Evolutionary conservation across 2,329 filamentous ascomycete genomes (phyloP).

Genomic region (Mycosphaerella sp.): DNA sequence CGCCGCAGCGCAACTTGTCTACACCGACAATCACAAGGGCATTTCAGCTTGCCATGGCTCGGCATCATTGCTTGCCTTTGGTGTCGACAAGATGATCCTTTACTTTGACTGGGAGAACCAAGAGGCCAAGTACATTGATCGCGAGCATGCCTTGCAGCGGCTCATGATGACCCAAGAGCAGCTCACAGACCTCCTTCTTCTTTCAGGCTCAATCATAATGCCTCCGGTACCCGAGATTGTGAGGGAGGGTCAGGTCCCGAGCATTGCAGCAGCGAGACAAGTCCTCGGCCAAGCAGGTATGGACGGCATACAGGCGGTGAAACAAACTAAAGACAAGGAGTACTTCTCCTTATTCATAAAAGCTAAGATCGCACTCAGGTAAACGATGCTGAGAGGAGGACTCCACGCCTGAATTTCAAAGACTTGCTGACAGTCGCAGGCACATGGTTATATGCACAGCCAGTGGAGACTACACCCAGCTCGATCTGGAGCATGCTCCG

Average conservation of each 20-base stretch:
- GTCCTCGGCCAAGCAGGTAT: conserved; percentile 60
- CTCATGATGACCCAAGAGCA: conserved; percentile 61
- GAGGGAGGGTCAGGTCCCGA: conserved; percentile 36
- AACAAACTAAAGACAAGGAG: conserved; percentile 70
- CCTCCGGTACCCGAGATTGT: conserved; percentile 59
- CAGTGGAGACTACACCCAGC: conserved; percentile 69
- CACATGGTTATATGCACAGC: conserved; percentile 78
- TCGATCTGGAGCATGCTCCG: conserved; percentile 67
- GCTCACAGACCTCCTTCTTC: conserved; percentile 59
- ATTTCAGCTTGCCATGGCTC: conserved; percentile 74
- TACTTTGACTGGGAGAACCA: conserved; percentile 59
- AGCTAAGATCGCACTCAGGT: conserved; percentile 72
- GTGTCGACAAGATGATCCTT: conserved; percentile 68
- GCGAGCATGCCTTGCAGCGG: conserved; percentile 53
- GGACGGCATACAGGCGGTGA: conserved; percentile 68
- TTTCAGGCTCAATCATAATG: conserved; percentile 65
- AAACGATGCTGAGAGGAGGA: not conserved
- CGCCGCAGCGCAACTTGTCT: conserved; percentile 75
- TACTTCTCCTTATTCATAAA: conserved; percentile 85
- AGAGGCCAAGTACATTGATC: conserved; percentile 61
- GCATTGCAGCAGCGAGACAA: conserved; percentile 70
- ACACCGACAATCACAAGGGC: conserved; percentile 66
- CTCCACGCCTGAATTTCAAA: too few species aligned
- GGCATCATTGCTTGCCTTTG: conserved; percentile 78
- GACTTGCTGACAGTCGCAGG: not conserved